These are phyloP conservation scores for Effrenium voratum DNA, from an alignment of 73 alveolate species.

Conservation along the genomic window DNA sequence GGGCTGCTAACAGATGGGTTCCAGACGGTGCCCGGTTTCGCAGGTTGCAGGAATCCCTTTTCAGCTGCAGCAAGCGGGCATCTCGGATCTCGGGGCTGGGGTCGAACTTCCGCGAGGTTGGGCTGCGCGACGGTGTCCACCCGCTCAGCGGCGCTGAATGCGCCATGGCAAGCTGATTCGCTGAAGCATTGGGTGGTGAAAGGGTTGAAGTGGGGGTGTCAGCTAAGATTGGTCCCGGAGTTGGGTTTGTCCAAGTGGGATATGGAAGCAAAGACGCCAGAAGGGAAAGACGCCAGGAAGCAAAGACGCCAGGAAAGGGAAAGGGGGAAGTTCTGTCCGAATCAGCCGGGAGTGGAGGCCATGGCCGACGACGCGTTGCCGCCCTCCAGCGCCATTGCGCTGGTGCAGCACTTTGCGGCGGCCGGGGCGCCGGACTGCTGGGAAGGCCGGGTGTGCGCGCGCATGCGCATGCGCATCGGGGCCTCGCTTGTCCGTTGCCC, in stretches of 20 bases:
- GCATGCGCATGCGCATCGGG: no score
- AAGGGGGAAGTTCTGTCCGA: background rate
- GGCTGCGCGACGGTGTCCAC: slow-evolving; percentile 22
- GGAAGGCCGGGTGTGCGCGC: slow-evolving; percentile 56
- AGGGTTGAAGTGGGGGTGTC: no score
- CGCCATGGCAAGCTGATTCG: background rate
- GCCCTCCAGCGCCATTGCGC: background rate
- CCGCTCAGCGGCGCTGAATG: slow-evolving; percentile 85
- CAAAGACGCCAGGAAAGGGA: background rate
- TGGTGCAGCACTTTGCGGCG: slow-evolving; percentile 51
- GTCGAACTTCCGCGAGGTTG: slow-evolving; percentile 71
- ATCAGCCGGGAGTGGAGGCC: background rate
- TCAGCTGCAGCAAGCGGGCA: no score
- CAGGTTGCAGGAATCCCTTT: no score
- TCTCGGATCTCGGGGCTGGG: no score
- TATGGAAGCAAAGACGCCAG: no score
- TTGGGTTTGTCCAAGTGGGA: no score
- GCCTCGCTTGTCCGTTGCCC: no score
- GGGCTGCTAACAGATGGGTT: no score
- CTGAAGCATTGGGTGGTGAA: background rate
- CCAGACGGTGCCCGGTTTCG: no score
- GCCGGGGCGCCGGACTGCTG: slow-evolving; percentile 45
- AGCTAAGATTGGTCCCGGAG: no score
- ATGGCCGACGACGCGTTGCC: background rate
- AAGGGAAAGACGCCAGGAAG: no score